Conservation (phyloP, 164 flowering plant species). For the Nymphaea colorata region DNA sequence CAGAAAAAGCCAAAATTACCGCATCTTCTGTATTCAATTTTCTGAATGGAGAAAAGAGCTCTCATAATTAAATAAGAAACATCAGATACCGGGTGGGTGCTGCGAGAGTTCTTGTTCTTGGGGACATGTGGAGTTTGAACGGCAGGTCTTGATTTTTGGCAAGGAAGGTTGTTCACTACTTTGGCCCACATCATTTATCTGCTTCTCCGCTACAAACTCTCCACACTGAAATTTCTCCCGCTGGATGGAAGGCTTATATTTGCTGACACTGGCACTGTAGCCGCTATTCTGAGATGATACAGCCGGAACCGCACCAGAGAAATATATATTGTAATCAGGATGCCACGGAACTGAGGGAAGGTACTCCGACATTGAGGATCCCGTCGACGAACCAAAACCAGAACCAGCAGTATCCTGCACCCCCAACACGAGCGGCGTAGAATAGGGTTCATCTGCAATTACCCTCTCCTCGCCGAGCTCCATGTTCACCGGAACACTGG, state of each 20-base stretch:
- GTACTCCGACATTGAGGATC: no score
- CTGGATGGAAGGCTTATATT: background rate
- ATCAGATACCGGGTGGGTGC: background rate
- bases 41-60: no score
- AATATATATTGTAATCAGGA: no score
- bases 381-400: no score
- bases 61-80: background rate
- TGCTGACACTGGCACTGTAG: background rate
- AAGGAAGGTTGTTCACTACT: background rate
- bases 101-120: background rate
- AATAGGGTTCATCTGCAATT: conserved; percentile 2
- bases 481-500: background rate
- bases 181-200: background rate
- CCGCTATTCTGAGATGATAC: no score
- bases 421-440: background rate
- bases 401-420: no score
- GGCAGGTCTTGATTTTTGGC: background rate
- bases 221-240: background rate
- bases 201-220: background rate
- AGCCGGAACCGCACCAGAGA: no score
- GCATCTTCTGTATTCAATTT: no score
- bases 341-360: no score
- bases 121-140: background rate
- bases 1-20: no score
- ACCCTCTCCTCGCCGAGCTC: background rate